A percentile compares a stretch with the other conserved stretches of the same genome.
phyloP scores from a whole-genome alignment of 352 stramenopile genomes.

The Globisporangium rhizosaccharum region DNA sequence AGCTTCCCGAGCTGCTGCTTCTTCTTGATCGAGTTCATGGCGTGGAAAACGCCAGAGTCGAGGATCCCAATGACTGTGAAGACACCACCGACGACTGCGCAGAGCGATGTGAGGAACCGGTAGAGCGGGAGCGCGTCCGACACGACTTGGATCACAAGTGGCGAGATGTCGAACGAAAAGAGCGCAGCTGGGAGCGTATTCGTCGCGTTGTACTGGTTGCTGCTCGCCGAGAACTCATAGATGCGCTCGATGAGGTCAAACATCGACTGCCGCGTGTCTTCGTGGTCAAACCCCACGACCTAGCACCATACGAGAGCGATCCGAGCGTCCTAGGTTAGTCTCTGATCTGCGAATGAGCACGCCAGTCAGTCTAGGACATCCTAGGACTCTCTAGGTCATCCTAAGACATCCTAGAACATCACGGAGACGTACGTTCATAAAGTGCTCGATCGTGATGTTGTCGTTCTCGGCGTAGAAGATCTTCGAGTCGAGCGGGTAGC shows the following conservation, averaged over 20 bases:
- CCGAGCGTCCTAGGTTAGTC: too few species aligned
- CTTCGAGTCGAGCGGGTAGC: conserved; percentile 58
- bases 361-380: too few species aligned
- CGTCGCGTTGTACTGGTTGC: conserved; percentile 66
- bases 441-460: conserved; percentile 80
- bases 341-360: too few species aligned
- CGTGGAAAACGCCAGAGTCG: conserved; percentile 73
- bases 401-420: neutral
- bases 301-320: conserved; percentile 10
- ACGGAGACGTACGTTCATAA: conserved; percentile 71
- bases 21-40: conserved; percentile 82
- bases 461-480: conserved; percentile 46
- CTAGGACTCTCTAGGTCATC: too few species aligned
- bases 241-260: conserved; percentile 44
- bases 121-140: conserved; percentile 75
- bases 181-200: conserved; percentile 54
- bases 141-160: conserved; percentile 65
- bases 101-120: conserved; percentile 80
- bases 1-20: conserved; percentile 82
- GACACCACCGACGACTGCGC: conserved; percentile 76
- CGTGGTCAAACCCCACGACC: conserved; percentile 76
- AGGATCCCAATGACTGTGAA: conserved; percentile 84
- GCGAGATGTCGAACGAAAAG: conserved; percentile 82
- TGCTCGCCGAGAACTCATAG: conserved; percentile 78
- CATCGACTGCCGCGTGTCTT: conserved; percentile 42